phyloP scores from a whole-genome alignment of 2,329 filamentous ascomycete genomes.

The Pseudocercospora macadamiae region DNA sequence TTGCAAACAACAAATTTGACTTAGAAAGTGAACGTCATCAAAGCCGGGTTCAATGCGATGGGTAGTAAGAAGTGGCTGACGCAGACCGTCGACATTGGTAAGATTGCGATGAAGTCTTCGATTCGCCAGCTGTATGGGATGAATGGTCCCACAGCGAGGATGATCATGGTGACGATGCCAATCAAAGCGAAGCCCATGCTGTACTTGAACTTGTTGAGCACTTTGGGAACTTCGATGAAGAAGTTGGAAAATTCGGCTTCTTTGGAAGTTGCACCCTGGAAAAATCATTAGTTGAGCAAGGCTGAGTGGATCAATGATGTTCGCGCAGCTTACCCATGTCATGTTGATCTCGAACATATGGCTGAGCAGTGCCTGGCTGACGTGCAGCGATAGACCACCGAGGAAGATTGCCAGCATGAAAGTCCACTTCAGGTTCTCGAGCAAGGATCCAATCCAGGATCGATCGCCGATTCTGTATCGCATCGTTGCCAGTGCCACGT shows the following conservation, averaged over 20 bases:
- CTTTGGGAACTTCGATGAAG: conserved; percentile 80
- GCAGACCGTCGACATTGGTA: conserved; percentile 74
- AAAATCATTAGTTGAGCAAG: not conserved
- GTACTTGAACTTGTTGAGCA: conserved; percentile 78
- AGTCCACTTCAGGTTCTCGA: conserved; percentile 66
- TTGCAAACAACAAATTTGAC: not conserved
- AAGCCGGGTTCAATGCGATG: conserved; percentile 73
- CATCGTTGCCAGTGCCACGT: conserved; percentile 63
- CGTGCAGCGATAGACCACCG: conserved; percentile 77
- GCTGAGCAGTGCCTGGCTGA: conserved; percentile 75
- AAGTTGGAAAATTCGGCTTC: conserved; percentile 81
- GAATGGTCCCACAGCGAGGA: conserved; percentile 65
- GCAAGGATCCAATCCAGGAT: conserved; percentile 52
- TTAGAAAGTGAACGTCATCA: conserved; percentile 80
- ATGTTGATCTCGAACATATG: conserved; percentile 88
- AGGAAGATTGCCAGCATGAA: conserved; percentile 76
- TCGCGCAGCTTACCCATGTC: conserved; percentile 59
- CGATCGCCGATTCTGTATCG: conserved; percentile 64
- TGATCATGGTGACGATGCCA: conserved; percentile 64
- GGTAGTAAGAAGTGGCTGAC: conserved; percentile 71
- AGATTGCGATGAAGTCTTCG: conserved; percentile 63
- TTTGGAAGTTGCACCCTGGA: conserved; percentile 72
- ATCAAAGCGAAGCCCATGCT: conserved; percentile 65
- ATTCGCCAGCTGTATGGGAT: conserved; percentile 62
- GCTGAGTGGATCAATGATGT: not conserved